These are phyloP conservation scores for Clitopilus hobsonii DNA, from an alignment of 768 basidiomycete genomes.

Conservation along the genomic window DNA sequence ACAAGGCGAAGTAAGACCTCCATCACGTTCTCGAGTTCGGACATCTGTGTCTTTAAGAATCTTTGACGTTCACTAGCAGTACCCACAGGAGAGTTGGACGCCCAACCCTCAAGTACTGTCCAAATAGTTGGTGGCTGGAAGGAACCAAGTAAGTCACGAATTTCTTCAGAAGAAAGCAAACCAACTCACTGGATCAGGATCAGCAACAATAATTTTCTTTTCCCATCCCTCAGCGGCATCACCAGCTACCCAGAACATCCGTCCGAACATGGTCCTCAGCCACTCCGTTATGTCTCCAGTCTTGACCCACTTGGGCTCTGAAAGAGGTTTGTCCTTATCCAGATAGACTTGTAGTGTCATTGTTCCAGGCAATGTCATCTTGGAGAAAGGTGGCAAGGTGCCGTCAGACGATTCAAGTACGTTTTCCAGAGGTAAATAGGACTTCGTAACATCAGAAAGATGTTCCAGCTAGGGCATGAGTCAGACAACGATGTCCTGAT, in stretches of 20 bases:
- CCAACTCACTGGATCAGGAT: slow-evolving; percentile 87
- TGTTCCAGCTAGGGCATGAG: slow-evolving; percentile 57
- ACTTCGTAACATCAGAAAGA: slow-evolving; percentile 65
- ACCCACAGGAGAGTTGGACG: slow-evolving; percentile 77
- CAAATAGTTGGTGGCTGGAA: slow-evolving; percentile 84
- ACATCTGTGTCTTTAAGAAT: slow-evolving; percentile 87
- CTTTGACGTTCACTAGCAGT: slow-evolving; percentile 71
- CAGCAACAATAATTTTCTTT: slow-evolving; percentile 85
- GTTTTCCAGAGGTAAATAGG: slow-evolving; percentile 58
- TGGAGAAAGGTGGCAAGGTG: slow-evolving; percentile 72
- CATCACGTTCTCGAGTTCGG: slow-evolving; percentile 80
- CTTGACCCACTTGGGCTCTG: slow-evolving; percentile 96
- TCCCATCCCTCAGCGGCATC: slow-evolving; percentile 91
- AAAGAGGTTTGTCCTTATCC: slow-evolving; percentile 83
- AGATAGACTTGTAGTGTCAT: slow-evolving; percentile 72
- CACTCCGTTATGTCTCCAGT: slow-evolving; percentile 93
- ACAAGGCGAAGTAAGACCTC: slow-evolving; percentile 92
- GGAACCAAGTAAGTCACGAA: neutral
- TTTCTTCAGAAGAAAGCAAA: slow-evolving; percentile 4
- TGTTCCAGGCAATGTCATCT: slow-evolving; percentile 45
- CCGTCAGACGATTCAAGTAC: slow-evolving; percentile 39
- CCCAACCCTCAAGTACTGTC: slow-evolving; percentile 89
- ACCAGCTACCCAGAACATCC: slow-evolving; percentile 83
- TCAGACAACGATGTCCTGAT: slow-evolving; percentile 6
- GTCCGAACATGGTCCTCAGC: slow-evolving; percentile 82